Percentiles rank a stretch among this genome's conserved stretches.
Conservation (phyloP, 148 eudicot genomes). For the Rhododendron kiyosumense region DNA sequence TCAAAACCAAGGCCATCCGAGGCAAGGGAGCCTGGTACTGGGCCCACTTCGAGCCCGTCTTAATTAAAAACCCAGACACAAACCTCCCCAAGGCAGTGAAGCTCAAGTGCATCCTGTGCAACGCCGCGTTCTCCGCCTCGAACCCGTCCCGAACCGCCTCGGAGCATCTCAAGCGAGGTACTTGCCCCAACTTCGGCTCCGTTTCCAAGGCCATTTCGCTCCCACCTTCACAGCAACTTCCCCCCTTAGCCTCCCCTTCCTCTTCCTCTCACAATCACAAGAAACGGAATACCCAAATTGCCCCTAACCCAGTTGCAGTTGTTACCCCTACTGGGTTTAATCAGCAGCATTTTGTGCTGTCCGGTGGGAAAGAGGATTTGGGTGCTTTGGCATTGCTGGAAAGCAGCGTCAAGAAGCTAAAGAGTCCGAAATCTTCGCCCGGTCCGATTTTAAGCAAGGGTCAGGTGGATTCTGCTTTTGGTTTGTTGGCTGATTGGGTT, state of each 20-base stretch:
- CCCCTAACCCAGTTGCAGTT: background rate
- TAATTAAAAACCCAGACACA: slow-evolving; percentile 8
- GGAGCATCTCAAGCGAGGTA: slow-evolving; percentile 16
- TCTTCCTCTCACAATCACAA: slow-evolving; percentile 11
- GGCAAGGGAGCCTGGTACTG: slow-evolving; percentile 24
- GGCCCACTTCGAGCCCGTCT: slow-evolving; percentile 17
- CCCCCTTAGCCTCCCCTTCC: slow-evolving; percentile 5
- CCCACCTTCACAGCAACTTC: background rate
- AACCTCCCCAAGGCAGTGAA: slow-evolving; percentile 14
- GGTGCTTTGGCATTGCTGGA: slow-evolving; percentile 20
- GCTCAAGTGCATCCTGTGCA: slow-evolving; percentile 20
- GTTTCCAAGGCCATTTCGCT: background rate
- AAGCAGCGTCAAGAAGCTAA: slow-evolving; percentile 17
- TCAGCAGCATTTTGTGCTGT: slow-evolving; percentile 13
- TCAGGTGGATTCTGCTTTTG: slow-evolving; percentile 7
- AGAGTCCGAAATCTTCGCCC: slow-evolving; percentile 13
- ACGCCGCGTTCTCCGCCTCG: slow-evolving; percentile 11
- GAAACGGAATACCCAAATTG: slow-evolving; percentile 4
- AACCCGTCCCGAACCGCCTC: slow-evolving; percentile 19
- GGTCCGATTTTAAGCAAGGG: slow-evolving; percentile 10
- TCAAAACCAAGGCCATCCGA: slow-evolving; percentile 9
- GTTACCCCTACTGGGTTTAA: background rate
- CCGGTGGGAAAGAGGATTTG: slow-evolving; percentile 22
- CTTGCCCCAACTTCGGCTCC: slow-evolving; percentile 18
- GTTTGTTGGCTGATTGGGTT: slow-evolving; percentile 13